Percentiles rank a stretch among this genome's conserved stretches.
Evolutionary conservation across 257 asterid genomes (phyloP).

Genomic region (Oldenlandia corymbosa): DNA sequence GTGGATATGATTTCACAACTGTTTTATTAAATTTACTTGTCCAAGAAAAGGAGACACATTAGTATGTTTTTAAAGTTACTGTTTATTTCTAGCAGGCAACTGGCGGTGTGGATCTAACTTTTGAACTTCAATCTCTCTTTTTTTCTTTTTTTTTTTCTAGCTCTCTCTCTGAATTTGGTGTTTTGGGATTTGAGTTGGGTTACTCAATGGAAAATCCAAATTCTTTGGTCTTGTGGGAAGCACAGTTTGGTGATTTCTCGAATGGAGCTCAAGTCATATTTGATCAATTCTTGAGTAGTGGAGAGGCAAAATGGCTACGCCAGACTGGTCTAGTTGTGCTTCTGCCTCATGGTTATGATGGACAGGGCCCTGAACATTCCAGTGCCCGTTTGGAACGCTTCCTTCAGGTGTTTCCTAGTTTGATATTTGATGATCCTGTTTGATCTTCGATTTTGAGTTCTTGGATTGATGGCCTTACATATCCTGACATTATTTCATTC

Average conservation of each 20-base stretch:
- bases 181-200: constrained; percentile 90
- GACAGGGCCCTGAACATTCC: constrained; percentile 98
- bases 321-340: constrained; percentile 84
- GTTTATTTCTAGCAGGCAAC: not conserved
- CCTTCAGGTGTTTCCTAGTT: constrained; percentile 76
- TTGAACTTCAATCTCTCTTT: not conserved
- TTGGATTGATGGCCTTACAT: not conserved
- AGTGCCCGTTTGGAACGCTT: constrained; percentile 94
- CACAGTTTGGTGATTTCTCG: constrained; percentile 92
- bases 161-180: constrained; percentile 91
- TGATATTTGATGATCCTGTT: too few species aligned
- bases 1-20: constrained; percentile 36
- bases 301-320: constrained; percentile 97
- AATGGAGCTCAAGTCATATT: constrained; percentile 93
- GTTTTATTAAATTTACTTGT: not conserved
- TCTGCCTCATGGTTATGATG: constrained; percentile 93
- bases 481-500: not conserved
- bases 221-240: constrained; percentile 93
- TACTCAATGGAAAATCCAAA: constrained; percentile 97
- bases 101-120: not conserved
- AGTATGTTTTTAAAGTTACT: not conserved
- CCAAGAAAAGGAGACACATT: not conserved
- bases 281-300: constrained; percentile 93
- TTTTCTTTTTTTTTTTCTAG: constrained; percentile 47
- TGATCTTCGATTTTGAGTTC: not conserved